Conservation (phyloP, 1,284 basidiomycete species). For the Cutaneotrichosporon cyanovorans region DNA sequence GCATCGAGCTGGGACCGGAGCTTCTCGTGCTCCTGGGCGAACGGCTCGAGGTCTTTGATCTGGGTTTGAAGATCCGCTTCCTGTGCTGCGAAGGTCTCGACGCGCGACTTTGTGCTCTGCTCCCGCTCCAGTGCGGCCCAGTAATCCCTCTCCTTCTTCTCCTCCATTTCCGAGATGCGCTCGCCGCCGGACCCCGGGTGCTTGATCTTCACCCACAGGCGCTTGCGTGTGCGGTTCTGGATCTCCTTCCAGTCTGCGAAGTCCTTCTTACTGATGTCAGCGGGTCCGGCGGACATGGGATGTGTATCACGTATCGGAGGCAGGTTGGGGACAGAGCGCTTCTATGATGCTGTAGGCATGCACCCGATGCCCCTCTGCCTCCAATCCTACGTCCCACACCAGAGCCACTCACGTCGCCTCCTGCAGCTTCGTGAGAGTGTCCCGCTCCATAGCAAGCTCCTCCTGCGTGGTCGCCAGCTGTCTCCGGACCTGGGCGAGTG, state of each 20-base stretch:
- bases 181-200: constrained; percentile 11
- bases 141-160: constrained; percentile 25
- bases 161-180: constrained; percentile 12
- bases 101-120: constrained; percentile 14
- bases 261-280: constrained; percentile 10
- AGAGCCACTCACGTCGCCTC: constrained; percentile 11
- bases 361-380: no score
- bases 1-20: constrained; percentile 11
- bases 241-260: constrained; percentile 21
- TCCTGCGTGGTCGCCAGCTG: constrained; percentile 15
- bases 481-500: constrained; percentile 10
- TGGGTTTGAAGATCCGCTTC: constrained; percentile 4
- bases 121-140: constrained; percentile 18
- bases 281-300: background rate
- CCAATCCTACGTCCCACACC: no score
- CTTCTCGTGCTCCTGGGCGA: constrained; percentile 9
- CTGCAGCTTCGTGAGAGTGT: constrained; percentile 10
- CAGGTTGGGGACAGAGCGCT: no score
- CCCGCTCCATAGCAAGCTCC: no score
- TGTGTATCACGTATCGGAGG: no score
- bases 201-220: constrained; percentile 19
- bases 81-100: constrained; percentile 16
- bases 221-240: constrained; percentile 18
- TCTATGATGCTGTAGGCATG: no score
- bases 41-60: constrained; percentile 8